A percentile compares a stretch with the other conserved stretches of the same genome.
Conservation (phyloP, 345 rosid genomes). For the Draba incana region DNA sequence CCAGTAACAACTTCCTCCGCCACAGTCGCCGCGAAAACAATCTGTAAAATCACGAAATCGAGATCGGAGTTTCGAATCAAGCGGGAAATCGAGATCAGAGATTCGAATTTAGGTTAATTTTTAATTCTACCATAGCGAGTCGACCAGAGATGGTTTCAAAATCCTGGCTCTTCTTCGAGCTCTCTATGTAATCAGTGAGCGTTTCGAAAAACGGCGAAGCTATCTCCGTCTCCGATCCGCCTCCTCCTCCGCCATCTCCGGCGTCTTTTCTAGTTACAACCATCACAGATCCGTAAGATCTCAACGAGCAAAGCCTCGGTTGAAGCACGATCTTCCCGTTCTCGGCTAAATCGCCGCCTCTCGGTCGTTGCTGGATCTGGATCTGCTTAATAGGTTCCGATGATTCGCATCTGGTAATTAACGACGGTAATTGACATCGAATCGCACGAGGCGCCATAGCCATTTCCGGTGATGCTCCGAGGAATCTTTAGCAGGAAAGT, state of each 20-base stretch:
- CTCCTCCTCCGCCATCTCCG: constrained; percentile 32
- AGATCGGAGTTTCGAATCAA: no score
- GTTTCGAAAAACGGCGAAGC: constrained; percentile 71
- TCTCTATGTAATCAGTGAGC: constrained; percentile 84
- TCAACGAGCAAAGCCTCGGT: constrained; percentile 81
- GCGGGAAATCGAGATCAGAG: background rate
- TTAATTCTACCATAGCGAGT: constrained; percentile 67
- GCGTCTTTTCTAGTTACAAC: constrained; percentile 51
- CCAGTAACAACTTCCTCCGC: constrained; percentile 74
- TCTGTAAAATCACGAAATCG: constrained; percentile 42
- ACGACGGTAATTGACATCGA: constrained; percentile 40
- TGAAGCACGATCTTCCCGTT: constrained; percentile 73
- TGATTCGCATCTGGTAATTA: constrained; percentile 34
- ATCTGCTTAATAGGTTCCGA: constrained; percentile 47
- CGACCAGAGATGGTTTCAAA: constrained; percentile 92
- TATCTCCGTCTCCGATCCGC: constrained; percentile 32
- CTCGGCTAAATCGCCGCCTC: constrained; percentile 46
- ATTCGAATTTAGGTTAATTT: background rate
- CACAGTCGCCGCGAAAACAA: constrained; percentile 82
- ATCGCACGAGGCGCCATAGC: constrained; percentile 59
- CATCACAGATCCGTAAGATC: constrained; percentile 81
- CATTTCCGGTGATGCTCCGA: constrained; percentile 46
- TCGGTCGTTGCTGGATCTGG: constrained; percentile 38
- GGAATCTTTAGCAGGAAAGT: constrained; percentile 10
- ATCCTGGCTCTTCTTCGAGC: constrained; percentile 84